Base-by-base conservation (phyloP, 352 stramenopile genomes). In the Phytopythium vexans region DNA sequence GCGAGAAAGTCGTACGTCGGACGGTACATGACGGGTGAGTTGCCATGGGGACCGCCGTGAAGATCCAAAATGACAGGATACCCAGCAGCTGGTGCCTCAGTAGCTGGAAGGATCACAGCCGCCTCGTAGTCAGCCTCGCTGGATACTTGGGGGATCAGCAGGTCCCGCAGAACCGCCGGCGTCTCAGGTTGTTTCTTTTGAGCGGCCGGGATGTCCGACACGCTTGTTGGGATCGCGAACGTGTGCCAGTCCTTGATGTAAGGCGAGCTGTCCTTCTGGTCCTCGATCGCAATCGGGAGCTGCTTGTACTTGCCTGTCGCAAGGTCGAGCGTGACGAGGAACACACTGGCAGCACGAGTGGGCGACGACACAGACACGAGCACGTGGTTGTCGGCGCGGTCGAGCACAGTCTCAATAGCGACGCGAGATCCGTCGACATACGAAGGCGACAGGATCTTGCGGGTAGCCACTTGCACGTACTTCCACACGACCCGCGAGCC, bases 21-120 rank as follows among this genome's bases (percentile, higher is more conserved):
- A 36, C 92, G 68, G 68, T 96, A 98, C 34, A 76, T 83, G 21
- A 89, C 92, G 0, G 88, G 76, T 11, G 92, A 91, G 52, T 79
- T 88, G 9, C 79, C 74, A 63, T 99, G 92, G 27, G 96, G 96
- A 12, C 96, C 96, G 42, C 96, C 96, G 62, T 99, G 96, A 11
- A 94, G 53, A 21, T 95, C 74, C 12, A 96, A 56, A 12, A 97
- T 61, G 1, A 97, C 79, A 0, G 90, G 90, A 42, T 77, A 86
- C 0, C 79, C 77, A 2, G 70, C 59, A 1, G 44, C 47, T 11
- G 78, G 66, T 5, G 72, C 51, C 0, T 64, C 15, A 2, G 55
- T 53, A 51, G 52, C 77, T 8, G 86, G 86, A 8, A 93, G 50
- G 49, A 92, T 66, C 15, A 96, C 65, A 16, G 82, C 83, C 10